A percentile compares a stretch with the other conserved stretches of the same genome.
phyloP scores from a whole-genome alignment of 2,329 filamentous ascomycete species.

The Eutypella sp. region DNA sequence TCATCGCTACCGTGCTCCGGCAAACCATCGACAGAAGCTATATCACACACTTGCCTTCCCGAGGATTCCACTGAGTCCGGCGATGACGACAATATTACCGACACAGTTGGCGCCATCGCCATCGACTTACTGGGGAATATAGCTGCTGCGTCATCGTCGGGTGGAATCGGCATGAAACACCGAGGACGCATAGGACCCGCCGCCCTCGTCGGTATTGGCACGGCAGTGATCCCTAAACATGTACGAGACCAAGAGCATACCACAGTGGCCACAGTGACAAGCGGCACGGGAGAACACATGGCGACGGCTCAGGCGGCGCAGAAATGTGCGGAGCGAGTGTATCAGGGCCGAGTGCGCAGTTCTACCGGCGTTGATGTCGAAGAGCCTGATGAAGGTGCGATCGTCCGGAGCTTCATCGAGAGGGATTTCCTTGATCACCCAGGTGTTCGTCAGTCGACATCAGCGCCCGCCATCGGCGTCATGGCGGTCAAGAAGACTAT shows the following conservation, averaged over 20 bases:
- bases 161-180: constrained; percentile 98
- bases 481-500: constrained; percentile 82
- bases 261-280: constrained; percentile 79
- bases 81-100: constrained; percentile 65
- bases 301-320: constrained; percentile 88
- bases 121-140: constrained; percentile 83
- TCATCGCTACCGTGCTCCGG: background rate
- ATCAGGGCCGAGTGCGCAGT: constrained; percentile 59
- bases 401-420: constrained; percentile 70
- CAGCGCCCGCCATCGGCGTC: constrained; percentile 83
- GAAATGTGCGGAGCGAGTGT: constrained; percentile 80
- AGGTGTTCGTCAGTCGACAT: constrained; percentile 73
- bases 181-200: constrained; percentile 86
- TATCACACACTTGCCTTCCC: background rate
- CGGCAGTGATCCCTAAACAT: constrained; percentile 77
- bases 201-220: constrained; percentile 86
- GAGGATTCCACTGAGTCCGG: constrained; percentile 6
- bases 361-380: constrained; percentile 56
- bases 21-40: background rate
- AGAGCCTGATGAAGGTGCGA: constrained; percentile 71
- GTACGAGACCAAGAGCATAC: constrained; percentile 62
- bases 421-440: constrained; percentile 93
- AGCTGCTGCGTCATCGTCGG: constrained; percentile 91
- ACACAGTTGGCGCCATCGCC: constrained; percentile 94
- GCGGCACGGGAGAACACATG: constrained; percentile 97